phyloP scores from a whole-genome alignment of 257 asterid genomes.

The Solanum verrucosum region DNA sequence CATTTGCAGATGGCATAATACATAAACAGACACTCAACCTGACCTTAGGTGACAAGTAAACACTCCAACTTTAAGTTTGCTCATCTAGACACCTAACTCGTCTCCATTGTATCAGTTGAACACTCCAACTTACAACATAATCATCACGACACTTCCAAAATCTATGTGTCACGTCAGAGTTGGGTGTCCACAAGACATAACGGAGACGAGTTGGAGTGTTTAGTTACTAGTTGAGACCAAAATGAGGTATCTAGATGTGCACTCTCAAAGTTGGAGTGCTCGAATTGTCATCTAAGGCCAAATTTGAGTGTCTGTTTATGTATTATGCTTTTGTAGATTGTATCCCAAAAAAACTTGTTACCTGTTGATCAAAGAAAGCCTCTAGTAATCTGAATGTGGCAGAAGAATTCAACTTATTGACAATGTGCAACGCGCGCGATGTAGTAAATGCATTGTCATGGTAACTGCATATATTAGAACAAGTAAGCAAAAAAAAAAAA shows the following conservation, averaged over 20 bases:
- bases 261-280: not conserved
- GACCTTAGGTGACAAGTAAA: not conserved
- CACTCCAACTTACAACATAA: not conserved
- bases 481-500: not conserved
- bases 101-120: not conserved
- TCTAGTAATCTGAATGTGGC: slow-evolving; percentile 53
- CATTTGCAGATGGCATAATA: not conserved
- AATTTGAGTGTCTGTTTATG: not conserved
- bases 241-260: not conserved
- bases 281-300: not conserved
- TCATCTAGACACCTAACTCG: not conserved
- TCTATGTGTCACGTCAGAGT: not conserved
- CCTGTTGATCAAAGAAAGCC: slow-evolving; percentile 68
- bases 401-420: slow-evolving; percentile 35
- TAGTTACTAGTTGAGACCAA: too few relatives aligned
- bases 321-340: not conserved
- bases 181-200: not conserved
- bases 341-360: not conserved
- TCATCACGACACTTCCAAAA: not conserved
- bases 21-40: not conserved
- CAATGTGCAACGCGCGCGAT: slow-evolving; percentile 73
- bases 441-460: slow-evolving; percentile 67
- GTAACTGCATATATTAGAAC: slow-evolving; percentile 43
- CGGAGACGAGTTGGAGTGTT: too few relatives aligned
- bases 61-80: not conserved